Base-by-base conservation (phyloP, 257 asterid species). In the Nicotiana otophora region DNA sequence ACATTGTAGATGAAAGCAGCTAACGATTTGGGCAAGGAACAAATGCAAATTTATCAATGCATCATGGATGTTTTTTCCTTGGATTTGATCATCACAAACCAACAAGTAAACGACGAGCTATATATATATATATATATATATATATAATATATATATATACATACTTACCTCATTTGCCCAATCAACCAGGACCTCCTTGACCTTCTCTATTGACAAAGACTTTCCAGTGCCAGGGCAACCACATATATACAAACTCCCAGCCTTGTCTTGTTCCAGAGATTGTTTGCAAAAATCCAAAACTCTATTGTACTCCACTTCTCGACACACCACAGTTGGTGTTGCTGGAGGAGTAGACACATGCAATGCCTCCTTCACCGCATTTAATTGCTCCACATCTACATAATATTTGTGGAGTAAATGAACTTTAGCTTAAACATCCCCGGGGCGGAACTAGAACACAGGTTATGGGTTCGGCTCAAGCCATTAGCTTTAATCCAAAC, bases 191-290 rank as follows among this genome's bases (percentile, higher is more conserved):
- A 19, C 85, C 83, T 81, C 88, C 84, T 89, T 88, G 34, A 95
- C 91, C 82, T 89, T 93, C 81, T 91, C 98, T 92, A 95, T 90
- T 34, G 95, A 90, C 63, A 96, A 80, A 2, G 98, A 90, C 85
- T 96, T 96, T 83, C 99, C 98, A 20, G 99, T 94, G 83, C 99
- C 99, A 5, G 98, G 99, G 82, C 98, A 93, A 30, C 99, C 99
- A 87, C 96, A 94, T 7, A 89, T 81, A 84, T 95, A 96, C 88
- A 96, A 85, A 87, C 99, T 93, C 77, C 95, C 97, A 80, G 97
- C 95, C 84, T 89, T 92, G 84, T 88, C 93, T 80, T 87, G 89
- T 87, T 92, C 82, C 23, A 93, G 84, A 76, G 94, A 90, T 70
- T 85, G 87, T 91, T 92, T 92, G 88, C 98, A 92, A 87, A 94